A percentile compares a stretch with the other conserved stretches of the same genome.
Conservation (phyloP, 169 alveolate species). For the Cryptosporidium bovis region DNA sequence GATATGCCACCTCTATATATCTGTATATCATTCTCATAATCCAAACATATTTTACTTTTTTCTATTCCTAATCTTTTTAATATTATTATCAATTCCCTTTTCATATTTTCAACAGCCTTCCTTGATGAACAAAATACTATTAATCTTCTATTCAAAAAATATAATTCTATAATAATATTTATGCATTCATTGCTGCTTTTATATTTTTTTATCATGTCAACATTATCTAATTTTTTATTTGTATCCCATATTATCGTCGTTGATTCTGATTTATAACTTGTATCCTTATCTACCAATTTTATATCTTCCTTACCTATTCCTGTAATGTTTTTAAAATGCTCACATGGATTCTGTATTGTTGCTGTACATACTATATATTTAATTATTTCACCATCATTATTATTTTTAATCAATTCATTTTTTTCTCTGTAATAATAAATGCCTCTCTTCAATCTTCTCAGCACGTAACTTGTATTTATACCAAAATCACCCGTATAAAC, state of each 20-base stretch:
- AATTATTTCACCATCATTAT: not conserved
- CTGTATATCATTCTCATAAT: constrained; percentile 20
- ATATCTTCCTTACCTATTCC: constrained; percentile 5
- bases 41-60: not conserved
- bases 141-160: constrained; percentile 39
- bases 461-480: constrained; percentile 56
- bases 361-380: constrained; percentile 74
- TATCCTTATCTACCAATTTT: constrained; percentile 32
- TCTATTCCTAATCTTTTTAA: constrained; percentile 1
- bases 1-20: constrained; percentile 75
- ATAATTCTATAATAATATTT: constrained; percentile 39
- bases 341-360: constrained; percentile 66
- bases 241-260: constrained; percentile 62
- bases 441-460: constrained; percentile 45
- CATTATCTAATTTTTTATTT: not conserved
- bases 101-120: constrained; percentile 45
- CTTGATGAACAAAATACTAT: constrained; percentile 53
- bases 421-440: constrained; percentile 31
- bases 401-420: not conserved
- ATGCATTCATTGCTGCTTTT: constrained; percentile 53
- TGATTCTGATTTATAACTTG: constrained; percentile 33
- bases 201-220: not conserved
- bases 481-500: constrained; percentile 76
- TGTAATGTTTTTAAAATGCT: constrained; percentile 48
- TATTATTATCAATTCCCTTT: constrained; percentile 33